Evolutionary conservation across 2,329 filamentous ascomycete species (phyloP).

Genomic region (Fusarium sp.): DNA sequence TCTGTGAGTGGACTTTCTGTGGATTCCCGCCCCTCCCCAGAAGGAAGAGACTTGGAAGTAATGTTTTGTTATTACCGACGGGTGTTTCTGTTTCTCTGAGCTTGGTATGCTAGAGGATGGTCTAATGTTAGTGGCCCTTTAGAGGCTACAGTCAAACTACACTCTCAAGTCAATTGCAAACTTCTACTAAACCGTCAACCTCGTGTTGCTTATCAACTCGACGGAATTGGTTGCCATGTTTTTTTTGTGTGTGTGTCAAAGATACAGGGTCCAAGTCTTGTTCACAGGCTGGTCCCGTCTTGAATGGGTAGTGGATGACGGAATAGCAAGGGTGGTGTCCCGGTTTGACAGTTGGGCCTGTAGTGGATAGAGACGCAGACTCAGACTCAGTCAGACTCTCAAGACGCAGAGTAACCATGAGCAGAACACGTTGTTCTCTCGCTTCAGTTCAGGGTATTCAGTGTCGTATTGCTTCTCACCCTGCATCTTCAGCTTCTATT

Average conservation of each 20-base stretch:
- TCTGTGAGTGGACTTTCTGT: slow-evolving; percentile 32
- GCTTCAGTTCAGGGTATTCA: slow-evolving; percentile 15
- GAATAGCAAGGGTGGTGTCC: slow-evolving; percentile 34
- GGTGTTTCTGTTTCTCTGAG: background rate
- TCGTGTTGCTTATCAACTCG: slow-evolving; percentile 3
- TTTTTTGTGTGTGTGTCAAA: slow-evolving; percentile 25
- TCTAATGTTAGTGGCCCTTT: background rate
- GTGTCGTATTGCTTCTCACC: background rate
- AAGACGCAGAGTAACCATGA: background rate
- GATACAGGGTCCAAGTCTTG: slow-evolving; percentile 40
- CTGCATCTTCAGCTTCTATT: slow-evolving; percentile 26
- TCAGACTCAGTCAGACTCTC: background rate
- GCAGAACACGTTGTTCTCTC: slow-evolving; percentile 25
- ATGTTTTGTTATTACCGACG: slow-evolving; percentile 6
- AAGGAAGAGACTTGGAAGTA: slow-evolving; percentile 1
- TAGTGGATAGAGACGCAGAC: background rate
- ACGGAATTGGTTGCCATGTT: slow-evolving; percentile 13
- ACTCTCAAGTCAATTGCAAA: background rate
- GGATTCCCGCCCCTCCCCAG: slow-evolving; percentile 30
- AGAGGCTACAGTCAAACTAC: background rate
- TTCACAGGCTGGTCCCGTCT: slow-evolving; percentile 33
- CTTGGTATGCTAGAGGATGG: background rate
- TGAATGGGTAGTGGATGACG: slow-evolving; percentile 31
- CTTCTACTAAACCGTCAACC: background rate
- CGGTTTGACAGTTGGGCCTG: slow-evolving; percentile 33